Percentiles rank a stretch among this genome's conserved stretches.
phyloP scores from a whole-genome alignment of 2,329 filamentous ascomycete species.

The Capronia coronata region DNA sequence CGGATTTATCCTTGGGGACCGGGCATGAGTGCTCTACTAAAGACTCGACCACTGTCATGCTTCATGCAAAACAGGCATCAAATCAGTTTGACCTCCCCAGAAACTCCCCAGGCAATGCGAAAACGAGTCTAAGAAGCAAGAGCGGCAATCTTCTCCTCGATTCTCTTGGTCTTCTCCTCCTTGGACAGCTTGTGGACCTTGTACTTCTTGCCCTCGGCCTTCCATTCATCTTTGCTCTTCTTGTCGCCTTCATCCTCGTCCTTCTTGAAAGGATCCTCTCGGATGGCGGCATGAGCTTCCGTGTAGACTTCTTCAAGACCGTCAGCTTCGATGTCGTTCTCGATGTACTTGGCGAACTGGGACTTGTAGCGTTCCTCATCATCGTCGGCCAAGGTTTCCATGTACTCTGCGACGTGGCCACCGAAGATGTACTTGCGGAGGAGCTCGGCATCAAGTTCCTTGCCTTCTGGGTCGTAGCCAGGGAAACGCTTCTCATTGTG shows the following conservation, averaged over 20 bases:
- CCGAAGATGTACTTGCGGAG: constrained; percentile 99
- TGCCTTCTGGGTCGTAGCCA: constrained; percentile 90
- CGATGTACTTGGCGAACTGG: constrained; percentile 97
- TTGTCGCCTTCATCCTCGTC: constrained; percentile 64
- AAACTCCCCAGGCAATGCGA: not conserved
- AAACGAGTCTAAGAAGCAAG: constrained; percentile 45
- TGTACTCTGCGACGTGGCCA: constrained; percentile 99
- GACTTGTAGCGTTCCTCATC: constrained; percentile 99
- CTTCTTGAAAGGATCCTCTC: constrained; percentile 98
- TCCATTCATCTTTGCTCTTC: constrained; percentile 98
- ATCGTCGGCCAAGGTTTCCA: constrained; percentile 98
- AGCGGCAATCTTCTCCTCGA: constrained; percentile 87
- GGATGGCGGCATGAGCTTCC: constrained; percentile 93
- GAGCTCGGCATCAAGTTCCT: constrained; percentile 95
- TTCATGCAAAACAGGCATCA: not conserved
- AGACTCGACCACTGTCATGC: too few relatives aligned
- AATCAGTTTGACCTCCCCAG: not conserved
- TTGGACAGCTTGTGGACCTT: constrained; percentile 67
- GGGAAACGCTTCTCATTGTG: constrained; percentile 99
- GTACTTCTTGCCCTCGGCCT: constrained; percentile 91
- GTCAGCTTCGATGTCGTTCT: constrained; percentile 93
- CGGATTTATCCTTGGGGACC: too few relatives aligned
- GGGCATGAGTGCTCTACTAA: too few relatives aligned
- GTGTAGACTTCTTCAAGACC: constrained; percentile 93
- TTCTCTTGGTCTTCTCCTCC: constrained; percentile 72